phyloP scores from a whole-genome alignment of 345 rosid species.

The Eucalyptus curtisii region DNA sequence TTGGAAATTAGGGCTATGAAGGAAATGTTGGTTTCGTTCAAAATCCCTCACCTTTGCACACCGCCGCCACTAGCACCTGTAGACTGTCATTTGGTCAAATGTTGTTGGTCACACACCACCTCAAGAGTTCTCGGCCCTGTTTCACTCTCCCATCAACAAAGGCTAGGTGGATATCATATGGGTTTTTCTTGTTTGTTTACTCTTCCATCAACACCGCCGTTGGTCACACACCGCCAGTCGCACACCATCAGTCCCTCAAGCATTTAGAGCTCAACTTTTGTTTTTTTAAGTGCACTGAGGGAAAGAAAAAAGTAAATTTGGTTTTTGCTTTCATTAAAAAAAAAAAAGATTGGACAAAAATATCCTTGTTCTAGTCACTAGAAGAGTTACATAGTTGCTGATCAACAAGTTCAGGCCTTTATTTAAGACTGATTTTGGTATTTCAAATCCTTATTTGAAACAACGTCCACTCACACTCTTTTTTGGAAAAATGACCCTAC shows the following conservation, averaged over 20 bases:
- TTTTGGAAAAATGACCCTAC: neutral
- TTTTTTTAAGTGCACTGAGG: neutral
- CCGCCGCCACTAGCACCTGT: accelerated
- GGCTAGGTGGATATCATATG: too few species aligned
- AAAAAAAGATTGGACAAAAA: too few species aligned
- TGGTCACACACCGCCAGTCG: accelerated
- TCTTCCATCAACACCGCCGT: accelerated
- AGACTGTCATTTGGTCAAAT: too few species aligned
- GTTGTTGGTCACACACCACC: neutral
- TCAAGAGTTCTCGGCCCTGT: accelerated
- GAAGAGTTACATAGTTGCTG: neutral
- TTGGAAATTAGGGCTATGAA: accelerated
- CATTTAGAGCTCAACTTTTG: too few species aligned
- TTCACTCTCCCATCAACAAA: too few species aligned
- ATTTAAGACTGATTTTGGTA: neutral
- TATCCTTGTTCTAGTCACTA: accelerated
- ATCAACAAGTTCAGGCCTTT: accelerated
- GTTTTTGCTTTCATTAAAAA: too few species aligned
- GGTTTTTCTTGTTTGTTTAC: too few species aligned
- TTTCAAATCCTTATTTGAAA: neutral
- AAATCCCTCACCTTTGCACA: neutral
- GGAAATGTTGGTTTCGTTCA: neutral
- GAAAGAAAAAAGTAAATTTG: too few species aligned
- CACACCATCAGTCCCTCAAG: accelerated
- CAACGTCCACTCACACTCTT: accelerated